Evolutionary conservation across 2,329 filamentous ascomycete species (phyloP), one percentile per base, ranked within the genome.

Genomic region (Botryotinia narcissicola): DNA sequence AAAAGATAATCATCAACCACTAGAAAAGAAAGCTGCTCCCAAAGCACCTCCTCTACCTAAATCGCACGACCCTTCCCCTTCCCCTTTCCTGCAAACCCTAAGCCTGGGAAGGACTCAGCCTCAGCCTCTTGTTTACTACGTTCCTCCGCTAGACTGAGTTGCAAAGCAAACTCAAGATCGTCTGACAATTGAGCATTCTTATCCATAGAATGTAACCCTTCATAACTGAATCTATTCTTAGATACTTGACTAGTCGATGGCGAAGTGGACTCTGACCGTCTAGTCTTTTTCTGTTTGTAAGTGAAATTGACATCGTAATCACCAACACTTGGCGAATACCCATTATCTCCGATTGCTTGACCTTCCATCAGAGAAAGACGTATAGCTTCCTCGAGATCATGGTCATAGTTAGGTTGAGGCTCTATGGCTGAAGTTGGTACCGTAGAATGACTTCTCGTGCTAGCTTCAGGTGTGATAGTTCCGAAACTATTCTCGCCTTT

Each of bases 341-440:
- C 84, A 29, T 73, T 60, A 4, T 44, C 71, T 2, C 79, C 78
- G 42, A 87, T 86, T 71, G 87, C 85, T 54, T 85, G 84, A 9
- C 85, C 84, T 76, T 91, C 89, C 70, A 90, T 82, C 10, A 91
- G 81, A 3, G 88, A 90, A 16, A 91, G 82, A 0, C 89, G 86
- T 57, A 91, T 88, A 1, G 89, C 90, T 71, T 88, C 85, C 80
- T 91, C 89, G 16, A 91, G 86, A 78, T 91, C 89, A 74, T 88
- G 89, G 37, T 89, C 87, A 66, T 86, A 86, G 46, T 85, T 83
- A 29, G 82, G 82, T 62, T 87, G 86, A 6, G 82, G 81, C 20
- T 82, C 78, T 20, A 78, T 75, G 12, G 76, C 76, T 4, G 79
- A 76, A 18, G 74, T 71, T 12, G 76, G 75, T 16, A 72, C 73